phyloP scores from a whole-genome alignment of 2,329 filamentous ascomycete species.

The Venturiaceae sp. region DNA sequence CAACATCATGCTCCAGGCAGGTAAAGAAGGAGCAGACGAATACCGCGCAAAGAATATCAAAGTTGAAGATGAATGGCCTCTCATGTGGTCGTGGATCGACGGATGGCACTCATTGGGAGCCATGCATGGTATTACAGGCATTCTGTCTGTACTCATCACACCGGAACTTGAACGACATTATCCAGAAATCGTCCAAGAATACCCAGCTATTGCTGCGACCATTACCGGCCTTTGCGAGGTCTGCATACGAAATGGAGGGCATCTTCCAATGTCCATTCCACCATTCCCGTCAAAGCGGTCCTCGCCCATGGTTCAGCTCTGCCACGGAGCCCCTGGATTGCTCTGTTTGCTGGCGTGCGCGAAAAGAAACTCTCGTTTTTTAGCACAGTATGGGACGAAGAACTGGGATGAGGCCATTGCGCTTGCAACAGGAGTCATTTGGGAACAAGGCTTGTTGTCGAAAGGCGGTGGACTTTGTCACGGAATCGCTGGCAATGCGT shows the following conservation, averaged over 20 bases:
- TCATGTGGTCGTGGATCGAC: slow-evolving; percentile 1
- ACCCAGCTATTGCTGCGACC: background rate
- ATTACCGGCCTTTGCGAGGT: slow-evolving; percentile 23
- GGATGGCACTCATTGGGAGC: background rate
- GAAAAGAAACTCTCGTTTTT: background rate
- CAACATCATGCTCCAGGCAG: background rate
- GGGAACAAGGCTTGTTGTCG: slow-evolving; percentile 30
- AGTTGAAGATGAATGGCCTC: background rate
- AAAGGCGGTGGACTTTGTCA: slow-evolving; percentile 33
- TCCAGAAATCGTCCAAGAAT: background rate
- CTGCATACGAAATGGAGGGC: slow-evolving; percentile 23
- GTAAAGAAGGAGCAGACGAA: background rate
- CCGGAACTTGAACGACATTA: background rate
- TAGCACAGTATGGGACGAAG: background rate
- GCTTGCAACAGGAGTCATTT: slow-evolving; percentile 20
- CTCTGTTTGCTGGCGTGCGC: slow-evolving; percentile 25
- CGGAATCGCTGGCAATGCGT: slow-evolving; percentile 31
- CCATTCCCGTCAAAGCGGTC: too few species aligned
- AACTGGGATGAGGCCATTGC: background rate
- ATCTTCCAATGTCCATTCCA: slow-evolving; percentile 28
- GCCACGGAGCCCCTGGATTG: slow-evolving; percentile 29
- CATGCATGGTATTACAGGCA: background rate
- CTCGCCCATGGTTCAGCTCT: slow-evolving; percentile 25
- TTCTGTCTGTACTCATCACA: background rate
- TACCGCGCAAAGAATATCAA: background rate